Base-by-base conservation (phyloP, 2,329 filamentous ascomycete genomes). In the Phaeosphaeria sp. region DNA sequence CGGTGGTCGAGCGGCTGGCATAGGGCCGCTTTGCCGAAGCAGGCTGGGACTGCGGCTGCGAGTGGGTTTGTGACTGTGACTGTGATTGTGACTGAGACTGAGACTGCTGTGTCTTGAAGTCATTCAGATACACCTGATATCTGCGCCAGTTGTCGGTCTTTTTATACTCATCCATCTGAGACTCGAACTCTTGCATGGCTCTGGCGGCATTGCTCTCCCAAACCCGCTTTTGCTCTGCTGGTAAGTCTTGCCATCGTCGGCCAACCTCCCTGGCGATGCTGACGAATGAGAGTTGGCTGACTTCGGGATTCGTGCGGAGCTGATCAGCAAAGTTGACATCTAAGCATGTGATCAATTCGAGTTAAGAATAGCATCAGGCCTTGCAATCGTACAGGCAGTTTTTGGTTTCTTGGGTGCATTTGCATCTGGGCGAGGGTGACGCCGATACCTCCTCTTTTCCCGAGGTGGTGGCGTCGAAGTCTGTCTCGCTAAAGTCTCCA, bases 321-420 rank as follows among this genome's bases (percentile, higher is more conserved):
- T 77, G 61, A 50, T 78, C 76, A 47, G 76, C 75, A 64, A 79
- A 79, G 50, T 78, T 78, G n/a, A 79, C 77, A 59, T 79, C 74
- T 77, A 40, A 8, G 25, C 27, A 22, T 21, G 22, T 17, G 55
- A 68, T 62, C 69, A 61, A 45, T 18, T 18, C 49, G 49, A 20
- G 33, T 8, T 13, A 50, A 50, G 13, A 30, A 1, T 36, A 15
- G n/a, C 1, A 25, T 17, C 6, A 6, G 3, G 30, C 54, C 11
- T 51, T 49, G 22, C 25, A 21, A 50, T 55, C 70, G 36, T 71
- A 77, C 74, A 79, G 8, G 74, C 77, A 33, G 76, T 78, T 51
- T 78, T 78, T 27, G 77, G 77, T 51, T 77, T 77, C 59, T 76
- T 77, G 13, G 77, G 77, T 18, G 77, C 77, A 56, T 77, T 71